Evolutionary conservation across 352 stramenopile genomes (phyloP).

Genomic region (Pythium diclinum): DNA sequence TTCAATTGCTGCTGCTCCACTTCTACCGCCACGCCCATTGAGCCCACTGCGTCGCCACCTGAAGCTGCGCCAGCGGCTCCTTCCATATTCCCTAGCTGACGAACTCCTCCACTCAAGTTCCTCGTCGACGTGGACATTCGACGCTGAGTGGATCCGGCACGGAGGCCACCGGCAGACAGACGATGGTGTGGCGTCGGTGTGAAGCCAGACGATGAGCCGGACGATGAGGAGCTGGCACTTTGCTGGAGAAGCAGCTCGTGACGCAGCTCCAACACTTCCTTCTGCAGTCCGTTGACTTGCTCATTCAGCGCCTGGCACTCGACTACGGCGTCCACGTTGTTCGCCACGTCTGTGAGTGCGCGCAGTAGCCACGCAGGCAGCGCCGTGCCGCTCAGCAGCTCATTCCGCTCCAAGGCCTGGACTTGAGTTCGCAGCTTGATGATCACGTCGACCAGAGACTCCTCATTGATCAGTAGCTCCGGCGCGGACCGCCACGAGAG

Average conservation of each 20-base stretch:
- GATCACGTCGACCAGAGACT: constrained; percentile 76
- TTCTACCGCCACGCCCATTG: constrained; percentile 22
- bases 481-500: constrained; percentile 63
- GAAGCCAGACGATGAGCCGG: constrained; percentile 19
- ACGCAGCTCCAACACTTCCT: constrained; percentile 72
- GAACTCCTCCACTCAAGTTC: constrained; percentile 1
- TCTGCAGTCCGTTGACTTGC: constrained; percentile 72
- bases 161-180: constrained; percentile 34
- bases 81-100: not conserved
- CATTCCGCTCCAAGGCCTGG: constrained; percentile 69
- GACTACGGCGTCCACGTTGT: constrained; percentile 75
- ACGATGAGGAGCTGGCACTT: constrained; percentile 27
- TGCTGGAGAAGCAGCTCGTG: constrained; percentile 74
- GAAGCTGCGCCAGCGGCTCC: constrained; percentile 28
- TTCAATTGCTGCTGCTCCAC: constrained; percentile 20
- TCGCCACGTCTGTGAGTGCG: constrained; percentile 71
- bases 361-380: constrained; percentile 71
- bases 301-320: constrained; percentile 75
- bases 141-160: not conserved
- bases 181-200: constrained; percentile 58
- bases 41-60: constrained; percentile 24
- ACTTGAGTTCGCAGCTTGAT: constrained; percentile 62
- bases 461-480: constrained; percentile 76
- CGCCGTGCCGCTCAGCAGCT: constrained; percentile 64
- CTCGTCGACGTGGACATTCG: constrained; percentile 13